These are phyloP conservation scores for Penicillium sp. DNA, from an alignment of 2,329 filamentous ascomycete species.

Conservation along the genomic window DNA sequence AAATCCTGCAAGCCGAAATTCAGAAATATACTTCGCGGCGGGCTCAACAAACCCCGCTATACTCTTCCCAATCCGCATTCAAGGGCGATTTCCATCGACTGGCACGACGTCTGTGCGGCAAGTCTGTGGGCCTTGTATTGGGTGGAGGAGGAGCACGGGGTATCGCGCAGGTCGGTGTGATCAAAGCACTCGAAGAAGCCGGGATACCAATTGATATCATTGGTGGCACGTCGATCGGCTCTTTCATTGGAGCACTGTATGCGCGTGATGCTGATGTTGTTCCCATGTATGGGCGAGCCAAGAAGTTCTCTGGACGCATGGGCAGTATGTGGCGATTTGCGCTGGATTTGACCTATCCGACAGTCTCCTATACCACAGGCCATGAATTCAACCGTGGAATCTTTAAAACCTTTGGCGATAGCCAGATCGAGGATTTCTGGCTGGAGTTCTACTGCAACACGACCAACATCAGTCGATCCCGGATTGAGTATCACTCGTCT, in stretches of 20 bases:
- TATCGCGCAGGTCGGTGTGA: slow-evolving; percentile 90
- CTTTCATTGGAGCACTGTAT: slow-evolving; percentile 93
- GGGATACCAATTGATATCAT: slow-evolving; percentile 95
- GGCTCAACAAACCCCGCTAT: slow-evolving; percentile 83
- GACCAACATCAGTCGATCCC: slow-evolving; percentile 94
- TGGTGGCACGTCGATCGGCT: slow-evolving; percentile 92
- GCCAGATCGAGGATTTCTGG: slow-evolving; percentile 99
- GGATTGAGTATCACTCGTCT: slow-evolving; percentile 89
- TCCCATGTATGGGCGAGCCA: slow-evolving; percentile 92
- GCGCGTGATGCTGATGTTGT: slow-evolving; percentile 95
- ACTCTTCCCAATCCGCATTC: slow-evolving; percentile 87
- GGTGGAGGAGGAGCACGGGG: slow-evolving; percentile 92
- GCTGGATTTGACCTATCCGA: slow-evolving; percentile 92
- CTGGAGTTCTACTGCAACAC: slow-evolving; percentile 99
- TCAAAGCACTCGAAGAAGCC: slow-evolving; percentile 90
- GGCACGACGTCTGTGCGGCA: slow-evolving; percentile 85
- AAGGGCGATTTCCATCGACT: slow-evolving; percentile 97
- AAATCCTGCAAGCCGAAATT: slow-evolving; percentile 93
- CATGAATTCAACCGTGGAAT: slow-evolving; percentile 99
- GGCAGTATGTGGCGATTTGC: slow-evolving; percentile 99
- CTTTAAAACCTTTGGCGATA: slow-evolving; percentile 96
- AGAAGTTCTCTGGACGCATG: slow-evolving; percentile 99
- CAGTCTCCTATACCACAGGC: slow-evolving; percentile 94
- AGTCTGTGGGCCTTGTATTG: slow-evolving; percentile 90
- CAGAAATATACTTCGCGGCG: slow-evolving; percentile 97